Evolutionary conservation across 345 rosid species (phyloP), one percentile per base, ranked within the genome.

Genomic region (Cardiospermum halicacabum): DNA sequence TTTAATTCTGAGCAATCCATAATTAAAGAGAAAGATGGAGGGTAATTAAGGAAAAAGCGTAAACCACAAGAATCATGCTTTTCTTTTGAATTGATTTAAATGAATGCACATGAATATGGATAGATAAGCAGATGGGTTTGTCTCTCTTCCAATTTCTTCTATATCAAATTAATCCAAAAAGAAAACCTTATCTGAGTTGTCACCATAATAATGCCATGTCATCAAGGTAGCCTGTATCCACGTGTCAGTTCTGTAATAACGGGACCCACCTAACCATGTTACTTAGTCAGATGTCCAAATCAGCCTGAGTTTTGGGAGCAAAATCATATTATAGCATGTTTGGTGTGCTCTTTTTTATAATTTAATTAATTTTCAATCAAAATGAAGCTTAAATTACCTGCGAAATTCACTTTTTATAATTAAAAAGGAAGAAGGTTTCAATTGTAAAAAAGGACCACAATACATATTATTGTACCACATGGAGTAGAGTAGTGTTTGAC

Each of bases 11-110:
- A n/a, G 51, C 22, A 47, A n/a, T 47, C 8, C 11, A 16, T 9
- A 51, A 26, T 24, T n/a, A 12, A 22, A 30, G 0, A 8, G 55
- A 53, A 8, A 3, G 34, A 13, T 48, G 72, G 69, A 47, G 28
- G 28, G 79, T 65, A 13, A 72, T 49, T 62, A 18, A 30, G 11
- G 13, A 0, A 27, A 18, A 58, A 24, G 45, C 64, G 70, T 42
- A 80, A 77, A 77, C 56, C 84, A 77, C 82, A 72, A 73, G 90
- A 82, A 80, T 80, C 85, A 63, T 70, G 82, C 81, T 72, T 73
- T 75, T 62, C 39, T 68, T 47, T 75, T 65, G n/a, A 26, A 54
- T 55, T 68, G 69, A 69, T 77, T n/a, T 68, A 78, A 76, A 72
- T 34, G 84, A 70, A 76, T 63, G 78, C 89, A 82, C 84, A 76